phyloP scores from a whole-genome alignment of 164 flowering plant genomes.

The Euptelea pleiosperma region DNA sequence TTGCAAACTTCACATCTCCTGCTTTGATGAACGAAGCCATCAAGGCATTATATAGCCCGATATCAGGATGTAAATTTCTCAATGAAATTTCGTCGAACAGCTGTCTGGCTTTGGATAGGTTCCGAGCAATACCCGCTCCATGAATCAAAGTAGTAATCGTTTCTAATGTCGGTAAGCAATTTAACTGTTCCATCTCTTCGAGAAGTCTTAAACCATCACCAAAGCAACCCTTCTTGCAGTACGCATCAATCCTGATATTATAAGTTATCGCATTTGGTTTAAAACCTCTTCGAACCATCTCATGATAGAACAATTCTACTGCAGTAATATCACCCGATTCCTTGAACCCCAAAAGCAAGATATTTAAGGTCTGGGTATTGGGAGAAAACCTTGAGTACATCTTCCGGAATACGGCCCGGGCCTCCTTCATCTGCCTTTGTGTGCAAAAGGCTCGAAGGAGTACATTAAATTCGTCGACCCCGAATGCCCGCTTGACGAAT shows the following conservation, averaged over 20 bases:
- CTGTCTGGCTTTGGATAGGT: constrained; percentile 41
- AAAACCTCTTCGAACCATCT: constrained; percentile 73
- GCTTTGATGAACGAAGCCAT: constrained; percentile 43
- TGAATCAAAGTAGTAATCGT: constrained; percentile 77
- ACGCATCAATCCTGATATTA: constrained; percentile 72
- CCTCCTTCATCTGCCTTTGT: constrained; percentile 71
- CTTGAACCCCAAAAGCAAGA: constrained; percentile 77
- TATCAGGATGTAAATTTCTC: constrained; percentile 50
- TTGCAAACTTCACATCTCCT: constrained; percentile 45
- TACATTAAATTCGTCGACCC: constrained; percentile 65
- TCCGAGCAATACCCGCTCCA: constrained; percentile 68
- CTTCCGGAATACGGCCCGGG: constrained; percentile 52
- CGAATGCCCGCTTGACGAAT: constrained; percentile 43
- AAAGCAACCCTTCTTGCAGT: constrained; percentile 62
- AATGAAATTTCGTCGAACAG: constrained; percentile 54
- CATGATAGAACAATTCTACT: constrained; percentile 78
- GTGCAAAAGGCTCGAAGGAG: constrained; percentile 69
- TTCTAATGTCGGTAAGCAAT: constrained; percentile 45
- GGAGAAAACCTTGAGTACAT: constrained; percentile 51
- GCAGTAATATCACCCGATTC: constrained; percentile 61
- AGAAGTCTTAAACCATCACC: constrained; percentile 56
- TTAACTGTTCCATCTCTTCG: constrained; percentile 58
- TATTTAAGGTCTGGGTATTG: constrained; percentile 61
- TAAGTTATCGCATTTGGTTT: constrained; percentile 56
- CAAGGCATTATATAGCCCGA: constrained; percentile 69